Percentiles rank a stretch among this genome's conserved stretches.
These are phyloP conservation scores for Diplocarpon mali DNA, from an alignment of 2,329 filamentous ascomycete genomes.

Conservation along the genomic window DNA sequence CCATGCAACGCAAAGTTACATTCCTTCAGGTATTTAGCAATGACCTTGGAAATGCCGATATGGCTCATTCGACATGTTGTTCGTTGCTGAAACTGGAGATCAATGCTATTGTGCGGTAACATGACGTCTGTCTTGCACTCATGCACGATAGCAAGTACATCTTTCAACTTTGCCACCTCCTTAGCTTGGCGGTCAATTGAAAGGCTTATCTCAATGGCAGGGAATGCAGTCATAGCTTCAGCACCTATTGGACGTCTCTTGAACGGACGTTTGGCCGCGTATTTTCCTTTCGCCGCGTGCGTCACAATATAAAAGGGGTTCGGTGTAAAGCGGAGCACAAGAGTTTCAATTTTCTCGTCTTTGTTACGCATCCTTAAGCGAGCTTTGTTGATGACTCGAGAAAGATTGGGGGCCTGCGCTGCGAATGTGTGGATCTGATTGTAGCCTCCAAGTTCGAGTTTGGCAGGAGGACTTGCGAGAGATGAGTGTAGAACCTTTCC, in stretches of 20 bases:
- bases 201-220: conserved; percentile 24
- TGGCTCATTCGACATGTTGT: conserved; percentile 13
- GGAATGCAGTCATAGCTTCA: conserved; percentile 20
- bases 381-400: conserved; percentile 10
- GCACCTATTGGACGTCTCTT: conserved; percentile 9
- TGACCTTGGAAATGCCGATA: not conserved
- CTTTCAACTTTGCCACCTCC: conserved; percentile 10
- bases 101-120: conserved; percentile 24
- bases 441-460: not conserved
- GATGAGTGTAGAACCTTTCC: conserved; percentile 14
- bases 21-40: conserved; percentile 14
- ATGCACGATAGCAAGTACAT: conserved; percentile 19
- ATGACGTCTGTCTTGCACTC: conserved; percentile 21
- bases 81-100: conserved; percentile 25
- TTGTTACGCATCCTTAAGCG: not conserved
- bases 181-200: conserved; percentile 7
- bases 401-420: conserved; percentile 18
- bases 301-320: conserved; percentile 18
- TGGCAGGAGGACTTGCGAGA: not conserved
- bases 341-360: not conserved
- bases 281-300: not conserved
- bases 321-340: conserved; percentile 22
- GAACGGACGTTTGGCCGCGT: not conserved
- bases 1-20: conserved; percentile 14
- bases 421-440: conserved; percentile 15